phyloP scores from a whole-genome alignment of 2,329 filamentous ascomycete genomes.

The Lachnellula arida region DNA sequence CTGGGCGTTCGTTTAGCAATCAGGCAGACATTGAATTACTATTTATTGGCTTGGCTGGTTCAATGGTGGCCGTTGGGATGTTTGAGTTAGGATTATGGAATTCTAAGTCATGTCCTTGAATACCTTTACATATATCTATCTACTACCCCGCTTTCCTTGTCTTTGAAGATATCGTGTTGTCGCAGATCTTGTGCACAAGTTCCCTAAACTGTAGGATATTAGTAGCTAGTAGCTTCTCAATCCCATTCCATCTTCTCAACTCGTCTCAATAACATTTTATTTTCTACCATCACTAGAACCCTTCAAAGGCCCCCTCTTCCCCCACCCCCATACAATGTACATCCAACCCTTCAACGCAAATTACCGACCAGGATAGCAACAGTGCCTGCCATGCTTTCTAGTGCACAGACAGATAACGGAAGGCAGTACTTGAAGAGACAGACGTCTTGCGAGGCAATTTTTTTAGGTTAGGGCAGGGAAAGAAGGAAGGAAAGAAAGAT shows the following conservation, averaged over 20 bases:
- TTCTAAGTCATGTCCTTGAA: not conserved
- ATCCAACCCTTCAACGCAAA: not conserved
- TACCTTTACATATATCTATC: not conserved
- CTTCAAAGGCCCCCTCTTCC: not conserved
- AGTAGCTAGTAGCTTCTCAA: too few relatives aligned
- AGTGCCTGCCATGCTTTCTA: not conserved
- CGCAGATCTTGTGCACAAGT: too few relatives aligned
- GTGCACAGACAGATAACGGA: too few relatives aligned
- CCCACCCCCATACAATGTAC: not conserved
- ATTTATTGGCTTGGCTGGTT: not conserved
- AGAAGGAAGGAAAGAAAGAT: too few relatives aligned
- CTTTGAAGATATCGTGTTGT: too few relatives aligned
- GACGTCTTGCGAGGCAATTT: too few relatives aligned
- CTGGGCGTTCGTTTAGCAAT: not conserved
- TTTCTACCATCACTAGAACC: too few relatives aligned
- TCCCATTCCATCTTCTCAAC: too few relatives aligned
- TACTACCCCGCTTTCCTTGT: not conserved
- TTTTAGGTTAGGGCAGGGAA: too few relatives aligned
- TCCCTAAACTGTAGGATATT: too few relatives aligned
- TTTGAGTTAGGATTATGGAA: not conserved
- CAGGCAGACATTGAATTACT: not conserved
- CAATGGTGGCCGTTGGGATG: not conserved
- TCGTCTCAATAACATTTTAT: too few relatives aligned
- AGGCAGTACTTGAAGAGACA: too few relatives aligned
- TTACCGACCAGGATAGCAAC: not conserved